Evolutionary conservation across 2,329 filamentous ascomycete species (phyloP).

Genomic region (Pseudogymnoascus sp.): DNA sequence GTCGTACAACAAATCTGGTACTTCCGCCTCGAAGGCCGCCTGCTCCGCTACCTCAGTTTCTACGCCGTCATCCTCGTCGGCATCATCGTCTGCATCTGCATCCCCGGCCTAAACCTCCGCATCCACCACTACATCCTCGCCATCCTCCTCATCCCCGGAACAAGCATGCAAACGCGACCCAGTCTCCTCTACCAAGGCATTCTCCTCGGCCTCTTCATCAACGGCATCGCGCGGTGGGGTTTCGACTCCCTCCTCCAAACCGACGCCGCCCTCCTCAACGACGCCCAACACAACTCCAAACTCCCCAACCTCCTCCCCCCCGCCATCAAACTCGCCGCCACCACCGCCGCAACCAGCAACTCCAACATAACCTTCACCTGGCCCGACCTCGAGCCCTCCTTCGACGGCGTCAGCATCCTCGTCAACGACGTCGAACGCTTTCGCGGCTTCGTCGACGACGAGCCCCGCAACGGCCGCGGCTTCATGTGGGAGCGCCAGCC

Average conservation of each 20-base stretch:
- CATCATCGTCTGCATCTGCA: constrained; percentile 60
- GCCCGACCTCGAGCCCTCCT: constrained; percentile 36
- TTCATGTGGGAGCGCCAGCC: constrained; percentile 53
- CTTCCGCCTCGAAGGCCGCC: constrained; percentile 74
- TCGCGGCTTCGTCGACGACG: constrained; percentile 57
- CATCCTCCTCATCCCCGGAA: constrained; percentile 78
- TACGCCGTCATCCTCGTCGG: constrained; percentile 59
- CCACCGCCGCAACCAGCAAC: constrained; percentile 27
- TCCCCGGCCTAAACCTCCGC: constrained; percentile 72
- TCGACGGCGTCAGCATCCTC: constrained; percentile 69
- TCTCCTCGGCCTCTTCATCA: constrained; percentile 83
- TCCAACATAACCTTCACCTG: constrained; percentile 59
- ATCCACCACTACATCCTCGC: constrained; percentile 95
- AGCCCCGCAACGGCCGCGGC: not conserved
- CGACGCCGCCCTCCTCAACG: constrained; percentile 59
- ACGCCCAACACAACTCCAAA: constrained; percentile 52
- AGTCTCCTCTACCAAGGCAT: constrained; percentile 83
- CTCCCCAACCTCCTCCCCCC: constrained; percentile 47
- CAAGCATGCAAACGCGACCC: constrained; percentile 77
- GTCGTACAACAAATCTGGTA: constrained; percentile 71
- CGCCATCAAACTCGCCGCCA: constrained; percentile 37
- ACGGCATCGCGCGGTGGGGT: constrained; percentile 88
- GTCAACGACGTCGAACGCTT: constrained; percentile 83
- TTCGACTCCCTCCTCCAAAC: constrained; percentile 88
- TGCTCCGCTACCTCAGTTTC: constrained; percentile 67